Evolutionary conservation across 1,284 basidiomycete genomes (phyloP).

Genomic region (Apiotrichum domesticum): DNA sequence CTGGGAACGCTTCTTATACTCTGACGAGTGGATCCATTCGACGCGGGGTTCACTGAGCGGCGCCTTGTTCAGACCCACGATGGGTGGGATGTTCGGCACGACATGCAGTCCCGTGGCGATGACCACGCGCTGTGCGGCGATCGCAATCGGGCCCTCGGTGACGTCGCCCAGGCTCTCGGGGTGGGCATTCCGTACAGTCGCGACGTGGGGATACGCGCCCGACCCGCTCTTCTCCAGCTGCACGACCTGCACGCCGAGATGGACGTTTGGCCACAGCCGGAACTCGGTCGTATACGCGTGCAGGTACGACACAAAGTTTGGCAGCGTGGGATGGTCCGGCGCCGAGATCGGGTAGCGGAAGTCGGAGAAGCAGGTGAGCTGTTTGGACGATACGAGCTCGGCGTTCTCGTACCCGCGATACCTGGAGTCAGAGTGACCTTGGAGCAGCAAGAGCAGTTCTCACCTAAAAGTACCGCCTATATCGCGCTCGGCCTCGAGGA

Average conservation of each 20-base stretch:
- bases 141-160: background rate
- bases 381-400: slow-evolving; percentile 45
- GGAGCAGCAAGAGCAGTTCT: background rate
- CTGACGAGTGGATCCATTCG: slow-evolving; percentile 51
- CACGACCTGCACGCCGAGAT: slow-evolving; percentile 51
- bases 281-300: slow-evolving; percentile 54
- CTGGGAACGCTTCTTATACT: slow-evolving; percentile 53
- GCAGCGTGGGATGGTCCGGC: slow-evolving; percentile 57
- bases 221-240: slow-evolving; percentile 20
- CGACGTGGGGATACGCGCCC: background rate
- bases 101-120: slow-evolving; percentile 49
- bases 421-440: slow-evolving; percentile 5
- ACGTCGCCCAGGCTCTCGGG: background rate
- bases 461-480: slow-evolving; percentile 59
- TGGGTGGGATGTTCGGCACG: slow-evolving; percentile 51
- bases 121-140: slow-evolving; percentile 27
- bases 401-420: slow-evolving; percentile 52
- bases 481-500: slow-evolving; percentile 58
- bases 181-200: background rate
- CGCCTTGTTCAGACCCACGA: slow-evolving; percentile 50
- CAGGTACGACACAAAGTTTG: slow-evolving; percentile 58
- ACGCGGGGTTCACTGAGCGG: slow-evolving; percentile 33
- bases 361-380: slow-evolving; percentile 61
- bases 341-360: slow-evolving; percentile 53
- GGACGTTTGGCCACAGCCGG: slow-evolving; percentile 48